These are phyloP conservation scores for Eucalyptus virginea DNA, from an alignment of 345 rosid species.

Conservation along the genomic window DNA sequence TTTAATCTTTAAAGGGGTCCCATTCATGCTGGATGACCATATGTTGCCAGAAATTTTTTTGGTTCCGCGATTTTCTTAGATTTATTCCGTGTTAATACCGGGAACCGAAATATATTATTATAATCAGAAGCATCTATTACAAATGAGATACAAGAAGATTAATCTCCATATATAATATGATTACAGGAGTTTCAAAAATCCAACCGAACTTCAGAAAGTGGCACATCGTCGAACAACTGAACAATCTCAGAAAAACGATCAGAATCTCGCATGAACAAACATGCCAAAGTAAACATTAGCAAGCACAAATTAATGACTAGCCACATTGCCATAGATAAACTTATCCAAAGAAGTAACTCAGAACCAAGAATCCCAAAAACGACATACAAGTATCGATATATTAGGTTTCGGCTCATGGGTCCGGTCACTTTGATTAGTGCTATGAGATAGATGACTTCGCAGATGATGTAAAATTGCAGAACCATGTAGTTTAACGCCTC, in stretches of 20 bases:
- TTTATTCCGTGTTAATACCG: not conserved
- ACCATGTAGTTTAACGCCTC: rapidly evolving
- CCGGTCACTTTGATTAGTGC: not conserved
- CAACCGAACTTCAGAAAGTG: not conserved
- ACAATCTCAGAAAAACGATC: not conserved
- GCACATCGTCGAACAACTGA: rapidly evolving
- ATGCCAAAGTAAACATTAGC: not conserved
- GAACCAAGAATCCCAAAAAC: not conserved
- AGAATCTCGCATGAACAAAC: rapidly evolving
- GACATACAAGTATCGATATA: not conserved
- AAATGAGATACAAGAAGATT: not conserved
- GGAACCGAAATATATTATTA: not conserved
- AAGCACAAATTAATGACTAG: not conserved
- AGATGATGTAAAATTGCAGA: not conserved
- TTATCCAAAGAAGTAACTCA: not conserved
- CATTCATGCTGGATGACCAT: not conserved
- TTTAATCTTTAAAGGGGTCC: not conserved
- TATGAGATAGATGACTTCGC: not conserved
- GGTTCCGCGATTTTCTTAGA: not conserved
- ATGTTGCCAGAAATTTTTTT: not conserved
- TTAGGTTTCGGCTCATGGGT: not conserved
- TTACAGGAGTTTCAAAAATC: not conserved
- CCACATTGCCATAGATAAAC: not conserved
- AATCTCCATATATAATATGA: not conserved
- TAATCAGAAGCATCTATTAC: not conserved